Percentiles rank a stretch among this genome's conserved stretches.
Conservation (phyloP, 805 yeast genomes). For the Candida corydali region DNA sequence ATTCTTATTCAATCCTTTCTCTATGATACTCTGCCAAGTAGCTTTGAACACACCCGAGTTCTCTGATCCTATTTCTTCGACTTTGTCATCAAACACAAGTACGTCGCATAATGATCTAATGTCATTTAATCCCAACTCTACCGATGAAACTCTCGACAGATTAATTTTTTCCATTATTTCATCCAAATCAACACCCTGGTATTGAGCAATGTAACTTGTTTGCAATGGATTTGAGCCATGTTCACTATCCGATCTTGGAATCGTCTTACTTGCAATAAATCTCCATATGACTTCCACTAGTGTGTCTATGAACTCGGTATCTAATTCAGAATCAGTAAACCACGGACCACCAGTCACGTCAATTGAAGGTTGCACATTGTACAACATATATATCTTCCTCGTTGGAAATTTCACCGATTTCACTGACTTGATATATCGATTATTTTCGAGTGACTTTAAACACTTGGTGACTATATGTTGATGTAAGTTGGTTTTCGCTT, state of each 20-base stretch:
- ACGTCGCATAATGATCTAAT: conserved; percentile 85
- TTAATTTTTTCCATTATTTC: conserved; percentile 73
- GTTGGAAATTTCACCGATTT: conserved; percentile 92
- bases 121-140: conserved; percentile 70
- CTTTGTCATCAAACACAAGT: conserved; percentile 76
- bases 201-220: conserved; percentile 51
- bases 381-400: conserved; percentile 92
- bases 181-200: conserved; percentile 66
- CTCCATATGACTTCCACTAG: conserved; percentile 84
- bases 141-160: conserved; percentile 70
- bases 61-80: conserved; percentile 49
- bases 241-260: conserved; percentile 51
- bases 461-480: conserved; percentile 87
- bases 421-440: conserved; percentile 80
- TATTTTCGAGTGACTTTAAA: conserved; percentile 72
- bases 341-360: conserved; percentile 99
- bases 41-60: conserved; percentile 67
- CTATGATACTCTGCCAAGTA: conserved; percentile 77
- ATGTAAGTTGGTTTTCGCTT: conserved; percentile 82
- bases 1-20: conserved; percentile 47
- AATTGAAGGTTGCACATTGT: conserved; percentile 86
- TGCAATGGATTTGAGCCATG: conserved; percentile 36
- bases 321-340: conserved; percentile 95
- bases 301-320: conserved; percentile 87
- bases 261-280: conserved; percentile 70